Percentiles rank a stretch among this genome's conserved stretches.
phyloP scores from a whole-genome alignment of 176 grass and related monocot species.

The Triticum urartu region DNA sequence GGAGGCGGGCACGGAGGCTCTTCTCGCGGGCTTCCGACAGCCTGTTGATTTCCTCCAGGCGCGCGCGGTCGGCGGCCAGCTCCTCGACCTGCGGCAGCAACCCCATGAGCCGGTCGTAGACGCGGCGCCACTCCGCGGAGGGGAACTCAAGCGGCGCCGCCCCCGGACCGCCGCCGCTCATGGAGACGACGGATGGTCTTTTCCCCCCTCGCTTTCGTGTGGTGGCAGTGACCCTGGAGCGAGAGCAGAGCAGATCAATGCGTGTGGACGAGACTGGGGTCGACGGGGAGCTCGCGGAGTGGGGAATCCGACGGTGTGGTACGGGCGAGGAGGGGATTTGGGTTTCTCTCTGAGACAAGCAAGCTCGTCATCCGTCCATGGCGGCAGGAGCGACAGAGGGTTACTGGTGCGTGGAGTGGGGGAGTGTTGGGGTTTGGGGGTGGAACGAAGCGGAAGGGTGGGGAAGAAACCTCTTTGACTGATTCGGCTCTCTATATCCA shows the following conservation, averaged over 20 bases:
- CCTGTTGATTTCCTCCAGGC: constrained; percentile 23
- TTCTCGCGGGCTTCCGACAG: background rate
- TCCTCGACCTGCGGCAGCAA: constrained; percentile 36
- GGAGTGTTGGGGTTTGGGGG: too few species aligned
- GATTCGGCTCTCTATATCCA: too few species aligned
- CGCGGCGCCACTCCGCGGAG: constrained; percentile 5
- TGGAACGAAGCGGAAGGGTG: too few species aligned
- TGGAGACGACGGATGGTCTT: background rate
- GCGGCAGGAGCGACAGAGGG: background rate
- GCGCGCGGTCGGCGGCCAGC: constrained; percentile 20
- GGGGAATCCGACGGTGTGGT: background rate
- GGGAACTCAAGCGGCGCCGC: background rate
- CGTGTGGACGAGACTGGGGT: too few species aligned
- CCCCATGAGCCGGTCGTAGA: constrained; percentile 17
- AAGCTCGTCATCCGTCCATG: background rate
- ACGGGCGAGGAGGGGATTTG: background rate
- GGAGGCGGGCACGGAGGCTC: background rate
- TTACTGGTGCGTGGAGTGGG: too few species aligned
- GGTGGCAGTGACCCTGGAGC: too few species aligned
- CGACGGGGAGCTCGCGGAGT: background rate
- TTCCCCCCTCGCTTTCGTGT: too few species aligned
- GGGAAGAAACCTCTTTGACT: too few species aligned
- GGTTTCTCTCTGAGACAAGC: background rate
- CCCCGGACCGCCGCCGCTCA: background rate
- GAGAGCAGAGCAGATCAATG: too few species aligned